phyloP scores from a whole-genome alignment of 225 moss, liverwort and hornwort species.

The Bryum argenteum region DNA sequence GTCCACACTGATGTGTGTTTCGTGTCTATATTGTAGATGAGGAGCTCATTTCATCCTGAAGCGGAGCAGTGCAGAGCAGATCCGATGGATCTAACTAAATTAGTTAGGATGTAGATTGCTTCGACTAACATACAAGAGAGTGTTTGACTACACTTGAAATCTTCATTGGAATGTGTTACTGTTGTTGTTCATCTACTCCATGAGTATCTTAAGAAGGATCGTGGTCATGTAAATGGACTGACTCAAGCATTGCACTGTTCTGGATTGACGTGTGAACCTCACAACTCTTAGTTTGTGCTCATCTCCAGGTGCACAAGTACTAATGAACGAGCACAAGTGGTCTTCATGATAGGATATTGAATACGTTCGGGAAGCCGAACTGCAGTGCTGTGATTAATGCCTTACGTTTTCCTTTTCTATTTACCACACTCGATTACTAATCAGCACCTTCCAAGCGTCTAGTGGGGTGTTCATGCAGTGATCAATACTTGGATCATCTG shows the following conservation, averaged over 20 bases:
- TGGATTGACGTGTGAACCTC: neutral
- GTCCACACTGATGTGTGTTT: conserved; percentile 16
- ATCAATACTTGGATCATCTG: too few relatives aligned
- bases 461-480: too few relatives aligned
- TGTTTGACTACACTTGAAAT: conserved; percentile 10
- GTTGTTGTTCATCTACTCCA: neutral
- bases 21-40: conserved; percentile 25
- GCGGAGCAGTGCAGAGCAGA: conserved; percentile 18
- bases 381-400: too few relatives aligned
- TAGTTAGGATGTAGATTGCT: conserved; percentile 6
- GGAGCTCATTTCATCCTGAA: conserved; percentile 24
- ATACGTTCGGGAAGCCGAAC: too few relatives aligned
- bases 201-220: conserved; percentile 16
- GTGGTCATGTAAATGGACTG: conserved; percentile 2
- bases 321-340: too few relatives aligned
- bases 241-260: neutral
- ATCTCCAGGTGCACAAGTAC: too few relatives aligned
- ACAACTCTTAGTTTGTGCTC: too few relatives aligned
- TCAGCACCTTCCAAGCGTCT: too few relatives aligned
- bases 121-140: neutral
- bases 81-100: neutral
- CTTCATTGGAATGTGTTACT: conserved; percentile 1
- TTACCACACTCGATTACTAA: too few relatives aligned
- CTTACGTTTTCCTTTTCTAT: too few relatives aligned
- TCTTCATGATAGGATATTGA: too few relatives aligned